Evolutionary conservation across 2,329 filamentous ascomycete species (phyloP), one percentile per base, ranked within the genome.

Genomic region (Beauveria australis): DNA sequence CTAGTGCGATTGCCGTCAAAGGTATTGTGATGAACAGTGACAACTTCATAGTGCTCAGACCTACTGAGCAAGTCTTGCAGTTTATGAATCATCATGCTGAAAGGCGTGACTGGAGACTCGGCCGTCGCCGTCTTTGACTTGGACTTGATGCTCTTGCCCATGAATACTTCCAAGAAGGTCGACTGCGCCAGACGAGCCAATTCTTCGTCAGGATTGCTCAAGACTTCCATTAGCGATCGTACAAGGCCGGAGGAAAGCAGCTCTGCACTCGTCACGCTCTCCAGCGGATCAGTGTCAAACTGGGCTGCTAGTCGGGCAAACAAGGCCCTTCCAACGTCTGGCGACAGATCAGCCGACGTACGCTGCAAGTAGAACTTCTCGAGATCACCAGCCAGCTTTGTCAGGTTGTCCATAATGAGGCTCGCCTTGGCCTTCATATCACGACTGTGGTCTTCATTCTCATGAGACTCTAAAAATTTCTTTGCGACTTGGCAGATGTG

Each of bases 11-110:
- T 95, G 59, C 89, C 91, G 71, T 97, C 93, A 67, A 93, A 89
- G 5, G 90, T 88, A 67, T 95, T 96, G 64, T 96, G 89, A 72
- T 96, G 91, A 60, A 97, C 92, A 8, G 94, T 99, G 63, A 96
- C 85, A 49, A 99, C 93, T 71, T 99, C 94, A 68, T 97, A 99
- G 78, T 97, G 92, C 77, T 99, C 94, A 40, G 93, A 95, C 66
- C 94, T 87, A 78, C 94, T 99, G 61, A 99, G 83, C 61, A 99
- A 79, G 75, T 99, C 94, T 74, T 99, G 94, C 37, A 99, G 80
- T 74, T 99, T 99, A 72, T 92, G 89, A 46, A 96, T 87, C 72
- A 99, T 81, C 57, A 96, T 84, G 69, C 92, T 94, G 73, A 97
- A 96, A 1, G 92, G 88, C 0, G 93, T 96, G 0, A 86, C 81